Percentiles rank a stretch among this genome's conserved stretches.
These are phyloP conservation scores for Hamigera avellanea DNA, from an alignment of 495 filamentous ascomycete genomes.

Conservation along the genomic window DNA sequence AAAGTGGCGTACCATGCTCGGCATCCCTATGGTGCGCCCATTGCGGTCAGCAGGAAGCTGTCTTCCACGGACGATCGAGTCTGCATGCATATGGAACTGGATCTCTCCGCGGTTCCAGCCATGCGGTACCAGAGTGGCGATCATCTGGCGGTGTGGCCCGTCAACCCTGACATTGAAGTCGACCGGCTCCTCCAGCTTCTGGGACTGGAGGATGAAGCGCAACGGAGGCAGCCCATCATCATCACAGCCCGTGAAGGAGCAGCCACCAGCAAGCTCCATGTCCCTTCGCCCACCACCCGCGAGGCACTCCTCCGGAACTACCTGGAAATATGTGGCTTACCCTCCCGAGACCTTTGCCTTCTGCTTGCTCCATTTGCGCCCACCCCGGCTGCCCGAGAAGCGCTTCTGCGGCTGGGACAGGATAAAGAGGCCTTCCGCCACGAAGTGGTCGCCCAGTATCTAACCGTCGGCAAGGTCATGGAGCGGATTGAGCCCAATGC, in stretches of 20 bases:
- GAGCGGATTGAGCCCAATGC: conserved; percentile 12
- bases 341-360: conserved; percentile 30
- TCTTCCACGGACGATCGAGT: conserved; percentile 11
- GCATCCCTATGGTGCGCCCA: conserved; percentile 1
- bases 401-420: conserved; percentile 18
- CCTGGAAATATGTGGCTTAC: conserved; percentile 36
- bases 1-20: background rate
- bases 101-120: conserved; percentile 18
- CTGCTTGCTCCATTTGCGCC: conserved; percentile 35
- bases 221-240: background rate
- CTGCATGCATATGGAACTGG: conserved; percentile 27
- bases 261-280: conserved; percentile 13
- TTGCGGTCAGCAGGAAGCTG: conserved; percentile 13
- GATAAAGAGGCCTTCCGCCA: conserved; percentile 23
- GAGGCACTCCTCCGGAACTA: conserved; percentile 33
- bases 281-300: conserved; percentile 32
- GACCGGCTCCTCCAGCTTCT: conserved; percentile 10
- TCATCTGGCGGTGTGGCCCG: conserved; percentile 54
- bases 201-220: conserved; percentile 5
- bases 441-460: conserved; percentile 18
- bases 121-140: conserved; percentile 53
- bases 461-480: conserved; percentile 32
- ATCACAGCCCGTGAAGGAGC: too few species aligned
- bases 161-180: conserved; percentile 40
- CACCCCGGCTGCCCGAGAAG: conserved; percentile 20